These are phyloP conservation scores for Coleophoma crateriformis DNA, from an alignment of 2,329 filamentous ascomycete species.

Conservation along the genomic window DNA sequence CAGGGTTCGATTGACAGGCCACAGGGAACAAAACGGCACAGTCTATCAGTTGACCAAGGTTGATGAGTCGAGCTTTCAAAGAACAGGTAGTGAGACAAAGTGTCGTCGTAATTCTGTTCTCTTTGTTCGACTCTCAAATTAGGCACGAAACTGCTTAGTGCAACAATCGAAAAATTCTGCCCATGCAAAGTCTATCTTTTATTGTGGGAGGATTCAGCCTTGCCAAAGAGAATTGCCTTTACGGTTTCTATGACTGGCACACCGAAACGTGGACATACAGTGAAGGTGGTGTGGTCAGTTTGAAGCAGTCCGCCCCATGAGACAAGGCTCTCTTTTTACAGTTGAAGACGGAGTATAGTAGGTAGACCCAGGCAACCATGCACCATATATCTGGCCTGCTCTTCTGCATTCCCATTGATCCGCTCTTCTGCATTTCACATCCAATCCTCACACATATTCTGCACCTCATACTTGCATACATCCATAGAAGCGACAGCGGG, in stretches of 20 bases:
- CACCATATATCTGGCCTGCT: conserved; percentile 4
- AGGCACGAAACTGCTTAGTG: no score
- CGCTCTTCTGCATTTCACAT: conserved; percentile 6
- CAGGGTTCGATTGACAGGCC: no score
- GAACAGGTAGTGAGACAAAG: no score
- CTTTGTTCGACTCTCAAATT: no score
- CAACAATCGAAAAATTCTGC: no score
- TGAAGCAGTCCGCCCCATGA: conserved; percentile 4
- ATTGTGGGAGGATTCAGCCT: no score
- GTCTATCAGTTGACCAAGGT: no score
- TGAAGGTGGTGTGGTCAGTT: conserved; percentile 2
- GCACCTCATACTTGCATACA: conserved; percentile 9
- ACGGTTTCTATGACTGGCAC: background rate
- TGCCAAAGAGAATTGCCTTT: background rate
- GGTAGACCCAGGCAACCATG: conserved; percentile 8
- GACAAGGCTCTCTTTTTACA: conserved; percentile 9
- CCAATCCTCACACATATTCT: conserved; percentile 5
- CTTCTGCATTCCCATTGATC: conserved; percentile 10
- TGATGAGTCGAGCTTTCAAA: no score
- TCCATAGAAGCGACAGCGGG: background rate
- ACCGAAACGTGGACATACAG: background rate
- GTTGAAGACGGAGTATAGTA: background rate
- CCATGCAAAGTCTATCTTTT: no score
- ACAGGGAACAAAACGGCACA: no score
- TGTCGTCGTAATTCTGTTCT: no score